Evolutionary conservation across 2,329 filamentous ascomycete genomes (phyloP).

Genomic region (Sphaerostilbella broomeana): DNA sequence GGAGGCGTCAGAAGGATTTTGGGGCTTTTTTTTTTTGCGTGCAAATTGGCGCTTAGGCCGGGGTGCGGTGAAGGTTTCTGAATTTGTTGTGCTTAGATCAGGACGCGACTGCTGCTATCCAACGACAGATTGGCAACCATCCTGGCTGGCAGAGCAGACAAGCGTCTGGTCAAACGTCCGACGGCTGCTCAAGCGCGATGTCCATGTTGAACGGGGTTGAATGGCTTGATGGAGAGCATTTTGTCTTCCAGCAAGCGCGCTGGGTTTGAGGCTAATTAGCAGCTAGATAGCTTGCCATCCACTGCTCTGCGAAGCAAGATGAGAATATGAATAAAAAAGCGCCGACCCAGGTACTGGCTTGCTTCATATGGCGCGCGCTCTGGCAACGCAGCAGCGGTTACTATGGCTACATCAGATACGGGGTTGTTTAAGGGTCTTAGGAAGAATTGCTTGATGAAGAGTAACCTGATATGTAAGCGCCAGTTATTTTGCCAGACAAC

Average conservation of each 20-base stretch:
- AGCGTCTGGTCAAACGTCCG: neutral
- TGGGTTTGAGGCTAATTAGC: slow-evolving; percentile 3
- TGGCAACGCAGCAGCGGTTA: slow-evolving; percentile 1
- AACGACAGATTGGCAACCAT: neutral
- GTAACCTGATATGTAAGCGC: too few relatives aligned
- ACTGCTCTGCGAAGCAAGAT: neutral
- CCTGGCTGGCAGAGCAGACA: neutral
- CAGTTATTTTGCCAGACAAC: slow-evolving; percentile 2
- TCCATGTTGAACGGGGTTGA: neutral
- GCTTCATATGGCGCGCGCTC: slow-evolving; percentile 5
- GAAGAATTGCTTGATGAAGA: too few relatives aligned
- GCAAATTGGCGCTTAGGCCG: slow-evolving; percentile 10
- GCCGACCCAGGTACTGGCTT: slow-evolving; percentile 1
- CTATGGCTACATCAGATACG: neutral
- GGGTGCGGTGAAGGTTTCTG: slow-evolving; percentile 4
- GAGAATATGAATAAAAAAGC: neutral
- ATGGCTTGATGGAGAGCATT: neutral
- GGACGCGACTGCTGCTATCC: too few relatives aligned
- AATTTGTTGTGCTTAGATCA: too few relatives aligned
- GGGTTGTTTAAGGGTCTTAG: too few relatives aligned
- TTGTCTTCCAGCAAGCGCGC: slow-evolving; percentile 10
- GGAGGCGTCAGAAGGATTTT: slow-evolving; percentile 8
- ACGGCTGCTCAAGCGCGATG: slow-evolving; percentile 3
- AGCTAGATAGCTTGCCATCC: neutral
- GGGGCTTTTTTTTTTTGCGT: slow-evolving; percentile 2